Conservation (phyloP, 352 stramenopile genomes). For the Globisporangium irregulare region DNA sequence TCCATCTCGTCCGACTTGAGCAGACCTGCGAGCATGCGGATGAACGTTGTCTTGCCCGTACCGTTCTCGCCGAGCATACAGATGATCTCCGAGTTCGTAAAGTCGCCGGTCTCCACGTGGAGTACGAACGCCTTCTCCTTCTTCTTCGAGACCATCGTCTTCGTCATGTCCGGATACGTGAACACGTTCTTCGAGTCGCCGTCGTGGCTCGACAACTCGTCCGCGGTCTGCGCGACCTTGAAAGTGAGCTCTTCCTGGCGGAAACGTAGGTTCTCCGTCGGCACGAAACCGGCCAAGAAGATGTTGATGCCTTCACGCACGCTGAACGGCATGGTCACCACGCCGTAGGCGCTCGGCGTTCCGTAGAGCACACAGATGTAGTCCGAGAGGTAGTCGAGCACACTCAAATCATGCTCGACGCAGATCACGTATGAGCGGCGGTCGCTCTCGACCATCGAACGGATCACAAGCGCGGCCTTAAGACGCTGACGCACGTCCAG, state of each 20-base stretch:
- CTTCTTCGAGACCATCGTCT: slow-evolving; percentile 95
- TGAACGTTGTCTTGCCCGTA: slow-evolving; percentile 99
- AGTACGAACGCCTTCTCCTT: slow-evolving; percentile 95
- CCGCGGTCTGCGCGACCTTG: slow-evolving; percentile 95
- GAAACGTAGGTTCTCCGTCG: slow-evolving; percentile 99
- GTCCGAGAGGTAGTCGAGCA: slow-evolving; percentile 99
- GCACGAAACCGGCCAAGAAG: slow-evolving; percentile 99
- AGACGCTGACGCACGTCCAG: slow-evolving; percentile 99
- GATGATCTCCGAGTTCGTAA: slow-evolving; percentile 99
- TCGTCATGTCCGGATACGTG: slow-evolving; percentile 98
- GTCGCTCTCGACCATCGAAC: slow-evolving; percentile 92
- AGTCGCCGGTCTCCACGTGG: slow-evolving; percentile 96
- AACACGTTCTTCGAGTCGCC: slow-evolving; percentile 90
- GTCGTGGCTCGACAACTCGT: slow-evolving; percentile 85
- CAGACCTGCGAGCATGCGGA: slow-evolving; percentile 98
- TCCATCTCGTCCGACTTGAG: slow-evolving; percentile 98
- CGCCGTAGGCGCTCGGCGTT: slow-evolving; percentile 96
- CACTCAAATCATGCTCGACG: slow-evolving; percentile 99
- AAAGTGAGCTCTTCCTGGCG: slow-evolving; percentile 98
- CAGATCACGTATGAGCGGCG: slow-evolving; percentile 95
- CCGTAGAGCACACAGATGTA: slow-evolving; percentile 99
- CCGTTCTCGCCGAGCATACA: slow-evolving; percentile 99
- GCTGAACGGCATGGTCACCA: slow-evolving; percentile 99
- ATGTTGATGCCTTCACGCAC: slow-evolving; percentile 99
- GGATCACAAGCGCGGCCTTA: slow-evolving; percentile 97